Conservation (phyloP, 2,329 filamentous ascomycete genomes). For the Xylariaceae sp. region DNA sequence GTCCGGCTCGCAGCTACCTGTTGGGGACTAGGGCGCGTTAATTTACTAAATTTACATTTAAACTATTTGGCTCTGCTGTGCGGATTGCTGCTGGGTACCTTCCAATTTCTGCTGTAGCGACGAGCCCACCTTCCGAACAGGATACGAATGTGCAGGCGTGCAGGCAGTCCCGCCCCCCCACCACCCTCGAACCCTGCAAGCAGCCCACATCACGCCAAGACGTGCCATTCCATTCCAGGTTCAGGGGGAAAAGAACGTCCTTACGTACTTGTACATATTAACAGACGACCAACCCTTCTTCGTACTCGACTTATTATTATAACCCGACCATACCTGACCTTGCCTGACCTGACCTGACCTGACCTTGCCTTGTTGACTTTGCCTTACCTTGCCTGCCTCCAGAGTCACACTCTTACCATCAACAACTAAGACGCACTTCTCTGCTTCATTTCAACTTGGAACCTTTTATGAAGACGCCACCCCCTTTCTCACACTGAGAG, state of each 20-base stretch:
- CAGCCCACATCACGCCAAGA: conserved; percentile 15
- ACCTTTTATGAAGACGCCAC: conserved; percentile 14
- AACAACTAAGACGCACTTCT: not conserved
- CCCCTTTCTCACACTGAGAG: conserved; percentile 2
- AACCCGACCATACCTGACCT: not conserved
- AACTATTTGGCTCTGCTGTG: not conserved
- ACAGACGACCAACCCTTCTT: not conserved
- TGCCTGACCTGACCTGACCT: too few relatives aligned
- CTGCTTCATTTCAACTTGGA: not conserved
- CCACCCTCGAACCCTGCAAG: conserved; percentile 10
- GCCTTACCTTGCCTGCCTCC: not conserved
- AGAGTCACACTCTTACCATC: not conserved
- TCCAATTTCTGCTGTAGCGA: not conserved
- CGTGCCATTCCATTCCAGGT: conserved; percentile 14
- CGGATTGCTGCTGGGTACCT: not conserved
- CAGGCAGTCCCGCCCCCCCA: not conserved
- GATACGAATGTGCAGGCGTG: not conserved
- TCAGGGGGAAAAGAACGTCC: conserved; percentile 16
- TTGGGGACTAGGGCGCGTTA: not conserved
- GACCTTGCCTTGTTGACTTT: conserved; percentile 9
- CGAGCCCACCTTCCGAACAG: not conserved
- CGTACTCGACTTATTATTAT: not conserved
- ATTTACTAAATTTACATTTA: not conserved
- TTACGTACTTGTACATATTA: not conserved
- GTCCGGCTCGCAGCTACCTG: not conserved